These are phyloP conservation scores for Fusarium gaditjirri DNA, from an alignment of 2,329 filamentous ascomycete species.

Conservation along the genomic window DNA sequence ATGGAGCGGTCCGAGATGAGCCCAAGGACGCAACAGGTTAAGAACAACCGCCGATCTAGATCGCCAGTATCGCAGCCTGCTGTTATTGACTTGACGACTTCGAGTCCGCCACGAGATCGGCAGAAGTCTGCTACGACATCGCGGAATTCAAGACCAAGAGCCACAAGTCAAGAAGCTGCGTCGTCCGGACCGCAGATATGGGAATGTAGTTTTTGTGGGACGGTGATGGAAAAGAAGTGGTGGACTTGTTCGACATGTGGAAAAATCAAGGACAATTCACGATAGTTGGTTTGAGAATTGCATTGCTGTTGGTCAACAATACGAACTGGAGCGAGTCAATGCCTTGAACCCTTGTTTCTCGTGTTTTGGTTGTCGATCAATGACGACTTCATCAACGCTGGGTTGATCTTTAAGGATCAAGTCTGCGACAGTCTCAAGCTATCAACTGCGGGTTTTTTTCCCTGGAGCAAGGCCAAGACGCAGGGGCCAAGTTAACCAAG, in stretches of 20 bases:
- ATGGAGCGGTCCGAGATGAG: slow-evolving; percentile 49
- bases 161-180: slow-evolving; percentile 2
- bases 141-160: not conserved
- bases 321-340: slow-evolving; percentile 22
- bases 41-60: slow-evolving; percentile 32
- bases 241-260: slow-evolving; percentile 68
- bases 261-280: slow-evolving; percentile 62
- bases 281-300: slow-evolving; percentile 34
- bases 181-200: slow-evolving; percentile 52
- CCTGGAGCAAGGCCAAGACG: slow-evolving; percentile 17
- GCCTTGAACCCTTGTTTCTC: slow-evolving; percentile 17
- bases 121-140: slow-evolving; percentile 2
- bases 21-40: slow-evolving; percentile 22
- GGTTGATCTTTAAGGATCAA: not conserved
- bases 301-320: slow-evolving; percentile 3
- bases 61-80: slow-evolving; percentile 23
- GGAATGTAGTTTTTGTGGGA: slow-evolving; percentile 64
- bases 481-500: slow-evolving; percentile 33
- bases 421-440: slow-evolving; percentile 18
- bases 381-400: slow-evolving; percentile 41
- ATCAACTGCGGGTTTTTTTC: not conserved
- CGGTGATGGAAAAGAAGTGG: slow-evolving; percentile 63
- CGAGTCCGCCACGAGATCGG: slow-evolving; percentile 44
- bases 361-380: slow-evolving; percentile 14
- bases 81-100: slow-evolving; percentile 52